phyloP scores from a whole-genome alignment of 805 yeast genomes.

The Metschnikowia cerradonensis region DNA sequence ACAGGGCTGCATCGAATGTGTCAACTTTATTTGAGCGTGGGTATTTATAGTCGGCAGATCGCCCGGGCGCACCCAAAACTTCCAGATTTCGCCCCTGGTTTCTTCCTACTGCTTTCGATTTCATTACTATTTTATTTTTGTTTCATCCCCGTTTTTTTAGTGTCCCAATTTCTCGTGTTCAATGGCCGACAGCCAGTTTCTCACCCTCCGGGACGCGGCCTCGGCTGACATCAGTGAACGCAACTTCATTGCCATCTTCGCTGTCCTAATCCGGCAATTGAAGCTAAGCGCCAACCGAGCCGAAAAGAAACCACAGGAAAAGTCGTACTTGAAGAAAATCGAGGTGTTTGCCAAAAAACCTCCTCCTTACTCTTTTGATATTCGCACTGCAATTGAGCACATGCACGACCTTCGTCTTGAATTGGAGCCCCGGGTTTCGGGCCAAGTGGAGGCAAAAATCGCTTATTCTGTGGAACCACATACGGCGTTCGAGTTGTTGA shows the following conservation, averaged over 20 bases:
- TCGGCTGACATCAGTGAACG: constrained; percentile 36
- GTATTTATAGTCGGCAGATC: not conserved
- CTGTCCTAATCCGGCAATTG: constrained; percentile 44
- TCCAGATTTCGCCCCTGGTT: not conserved
- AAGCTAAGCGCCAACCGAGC: constrained; percentile 17
- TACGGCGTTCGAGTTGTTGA: too few species aligned
- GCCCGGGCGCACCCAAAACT: not conserved
- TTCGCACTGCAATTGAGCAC: too few species aligned
- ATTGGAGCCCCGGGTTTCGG: too few species aligned
- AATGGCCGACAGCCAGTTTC: not conserved
- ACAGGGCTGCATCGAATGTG: not conserved
- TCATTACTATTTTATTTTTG: not conserved
- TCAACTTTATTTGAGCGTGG: not conserved
- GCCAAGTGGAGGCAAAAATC: too few species aligned
- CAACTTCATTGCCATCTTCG: constrained; percentile 59
- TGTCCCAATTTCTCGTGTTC: not conserved
- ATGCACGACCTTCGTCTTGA: too few species aligned
- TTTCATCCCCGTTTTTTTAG: not conserved
- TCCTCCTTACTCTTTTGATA: too few species aligned
- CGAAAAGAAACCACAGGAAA: not conserved
- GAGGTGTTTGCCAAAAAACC: too few species aligned
- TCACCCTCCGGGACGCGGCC: constrained; percentile 4
- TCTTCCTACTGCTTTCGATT: not conserved
- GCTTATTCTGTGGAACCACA: too few species aligned
- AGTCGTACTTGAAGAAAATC: constrained; percentile 1